Evolutionary conservation across 805 yeast genomes (phyloP).

Genomic region (Blastobotrys mokoenaii): DNA sequence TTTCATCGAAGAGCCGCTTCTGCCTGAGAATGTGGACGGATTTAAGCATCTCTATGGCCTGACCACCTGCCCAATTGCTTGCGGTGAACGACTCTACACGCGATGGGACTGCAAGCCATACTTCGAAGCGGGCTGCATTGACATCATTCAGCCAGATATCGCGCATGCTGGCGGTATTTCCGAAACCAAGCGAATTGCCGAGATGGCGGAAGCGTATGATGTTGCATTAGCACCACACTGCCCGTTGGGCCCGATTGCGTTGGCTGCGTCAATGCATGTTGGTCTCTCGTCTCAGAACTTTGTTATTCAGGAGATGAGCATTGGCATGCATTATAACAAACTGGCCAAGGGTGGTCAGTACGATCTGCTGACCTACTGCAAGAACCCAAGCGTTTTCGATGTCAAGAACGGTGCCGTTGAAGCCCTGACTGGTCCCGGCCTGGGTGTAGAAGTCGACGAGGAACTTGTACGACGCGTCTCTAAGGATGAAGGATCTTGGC

Average conservation of each 20-base stretch:
- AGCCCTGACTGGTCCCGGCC: slow-evolving; percentile 22
- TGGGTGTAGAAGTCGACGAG: slow-evolving; percentile 24
- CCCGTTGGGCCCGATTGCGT: slow-evolving; percentile 26
- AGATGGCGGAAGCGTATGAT: slow-evolving; percentile 26
- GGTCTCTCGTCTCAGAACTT: slow-evolving; percentile 21
- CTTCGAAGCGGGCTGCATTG: slow-evolving; percentile 21
- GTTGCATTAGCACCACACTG: slow-evolving; percentile 27
- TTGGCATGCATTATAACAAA: slow-evolving; percentile 24
- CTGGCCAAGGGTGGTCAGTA: slow-evolving; percentile 13
- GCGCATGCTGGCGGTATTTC: slow-evolving; percentile 26
- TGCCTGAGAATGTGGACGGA: slow-evolving; percentile 23
- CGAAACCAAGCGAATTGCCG: slow-evolving; percentile 22
- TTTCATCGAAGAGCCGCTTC: slow-evolving; percentile 26
- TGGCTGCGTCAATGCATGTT: slow-evolving; percentile 25
- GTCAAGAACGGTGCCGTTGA: slow-evolving; percentile 20
- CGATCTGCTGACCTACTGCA: slow-evolving; percentile 21
- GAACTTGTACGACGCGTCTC: slow-evolving; percentile 21
- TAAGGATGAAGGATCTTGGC: slow-evolving; percentile 18
- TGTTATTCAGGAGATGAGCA: slow-evolving; percentile 23
- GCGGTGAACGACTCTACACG: slow-evolving; percentile 24
- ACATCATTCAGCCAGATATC: slow-evolving; percentile 25
- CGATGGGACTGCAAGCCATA: slow-evolving; percentile 22
- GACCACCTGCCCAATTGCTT: slow-evolving; percentile 24
- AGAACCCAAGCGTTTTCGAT: slow-evolving; percentile 19
- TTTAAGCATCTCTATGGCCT: slow-evolving; percentile 15